A percentile compares a stretch with the other conserved stretches of the same genome.
Conservation (phyloP, 1,284 basidiomycete species). For the Cryptococcus depauperatus region DNA sequence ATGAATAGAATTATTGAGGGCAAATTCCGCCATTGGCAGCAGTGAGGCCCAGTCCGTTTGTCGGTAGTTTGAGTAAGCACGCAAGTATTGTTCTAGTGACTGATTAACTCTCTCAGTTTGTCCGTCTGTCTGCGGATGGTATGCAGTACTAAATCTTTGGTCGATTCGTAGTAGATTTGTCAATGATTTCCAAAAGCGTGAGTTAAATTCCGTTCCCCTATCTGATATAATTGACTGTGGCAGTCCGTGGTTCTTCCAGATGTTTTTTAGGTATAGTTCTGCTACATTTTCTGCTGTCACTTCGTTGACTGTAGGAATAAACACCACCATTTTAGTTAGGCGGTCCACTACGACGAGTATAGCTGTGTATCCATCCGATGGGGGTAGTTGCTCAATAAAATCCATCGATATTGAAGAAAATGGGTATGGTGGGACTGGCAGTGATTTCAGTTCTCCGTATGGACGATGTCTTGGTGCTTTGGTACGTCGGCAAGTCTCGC, state of each 20-base stretch:
- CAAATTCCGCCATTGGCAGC: constrained; percentile 49
- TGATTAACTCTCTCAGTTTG: constrained; percentile 49
- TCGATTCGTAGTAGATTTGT: no score
- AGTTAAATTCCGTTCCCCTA: no score
- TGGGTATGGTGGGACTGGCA: constrained; percentile 44
- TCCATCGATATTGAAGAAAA: constrained; percentile 49
- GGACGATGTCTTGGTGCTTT: constrained; percentile 36
- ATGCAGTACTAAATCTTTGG: no score
- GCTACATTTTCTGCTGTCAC: no score
- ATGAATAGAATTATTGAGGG: constrained; percentile 47
- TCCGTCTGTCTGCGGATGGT: no score
- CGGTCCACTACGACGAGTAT: constrained; percentile 48
- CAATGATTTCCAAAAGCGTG: no score
- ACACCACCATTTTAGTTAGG: constrained; percentile 46
- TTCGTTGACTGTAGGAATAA: constrained; percentile 47
- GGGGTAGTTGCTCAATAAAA: constrained; percentile 47
- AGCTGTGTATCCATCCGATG: constrained; percentile 38
- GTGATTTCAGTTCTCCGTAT: constrained; percentile 42
- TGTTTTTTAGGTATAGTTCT: no score
- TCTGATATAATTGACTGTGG: no score
- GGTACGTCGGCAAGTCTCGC: constrained; percentile 46
- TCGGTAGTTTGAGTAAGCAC: constrained; percentile 30
- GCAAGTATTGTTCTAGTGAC: constrained; percentile 44
- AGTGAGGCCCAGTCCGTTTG: constrained; percentile 49
- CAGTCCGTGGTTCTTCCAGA: no score